Conservation (phyloP, 2,329 filamentous ascomycete species). For the Diaporthe citriasiana region DNA sequence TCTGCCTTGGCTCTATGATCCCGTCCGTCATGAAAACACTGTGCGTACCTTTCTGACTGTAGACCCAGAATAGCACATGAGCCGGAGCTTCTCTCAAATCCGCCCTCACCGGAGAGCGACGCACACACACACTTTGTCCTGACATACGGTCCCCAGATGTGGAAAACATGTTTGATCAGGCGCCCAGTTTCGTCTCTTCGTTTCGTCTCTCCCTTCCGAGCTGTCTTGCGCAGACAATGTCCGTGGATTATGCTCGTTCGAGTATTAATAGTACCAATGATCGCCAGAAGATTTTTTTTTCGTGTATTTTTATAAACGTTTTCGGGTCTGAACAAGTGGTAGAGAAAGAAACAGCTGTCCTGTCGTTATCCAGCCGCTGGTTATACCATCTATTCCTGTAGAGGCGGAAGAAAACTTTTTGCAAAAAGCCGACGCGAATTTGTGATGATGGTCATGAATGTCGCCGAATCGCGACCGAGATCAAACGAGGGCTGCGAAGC, state of each 20-base stretch:
- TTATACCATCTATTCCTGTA: slow-evolving; percentile 33
- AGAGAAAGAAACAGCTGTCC: slow-evolving; percentile 8
- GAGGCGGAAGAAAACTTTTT: slow-evolving; percentile 21
- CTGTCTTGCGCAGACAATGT: background rate
- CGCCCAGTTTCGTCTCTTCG: background rate
- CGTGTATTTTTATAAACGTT: background rate
- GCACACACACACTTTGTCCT: background rate
- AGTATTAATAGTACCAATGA: slow-evolving; percentile 29
- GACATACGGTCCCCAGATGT: background rate
- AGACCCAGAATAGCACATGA: slow-evolving; percentile 4
- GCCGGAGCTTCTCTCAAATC: slow-evolving; percentile 15
- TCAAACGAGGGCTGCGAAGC: slow-evolving; percentile 40
- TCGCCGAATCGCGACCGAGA: slow-evolving; percentile 5
- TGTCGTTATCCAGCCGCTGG: slow-evolving; percentile 31
- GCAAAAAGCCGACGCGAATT: slow-evolving; percentile 29
- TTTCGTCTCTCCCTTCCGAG: slow-evolving; percentile 7
- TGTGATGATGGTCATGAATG: slow-evolving; percentile 29
- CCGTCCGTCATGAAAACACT: slow-evolving; percentile 19
- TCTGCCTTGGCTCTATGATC: slow-evolving; percentile 15
- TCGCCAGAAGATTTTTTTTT: background rate
- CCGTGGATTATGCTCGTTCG: background rate
- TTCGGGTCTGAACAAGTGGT: background rate
- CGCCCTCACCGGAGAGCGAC: slow-evolving; percentile 24
- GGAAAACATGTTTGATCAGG: background rate
- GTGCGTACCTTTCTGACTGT: background rate